Base-by-base conservation (phyloP, 83 land plant species). In the Isoetes engelmannii region DNA sequence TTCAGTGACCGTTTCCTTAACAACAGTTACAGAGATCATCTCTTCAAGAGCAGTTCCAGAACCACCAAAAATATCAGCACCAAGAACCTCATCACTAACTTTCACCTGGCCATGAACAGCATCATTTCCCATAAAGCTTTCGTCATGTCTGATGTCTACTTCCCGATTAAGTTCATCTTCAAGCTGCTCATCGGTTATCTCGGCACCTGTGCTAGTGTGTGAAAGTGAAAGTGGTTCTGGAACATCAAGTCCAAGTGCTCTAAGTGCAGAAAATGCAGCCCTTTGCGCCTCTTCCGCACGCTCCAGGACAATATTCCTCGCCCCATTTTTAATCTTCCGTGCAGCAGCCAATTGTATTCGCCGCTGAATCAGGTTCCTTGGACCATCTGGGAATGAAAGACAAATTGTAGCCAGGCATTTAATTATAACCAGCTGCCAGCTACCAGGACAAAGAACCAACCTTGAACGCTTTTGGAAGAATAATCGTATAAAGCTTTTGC, bases 251-350 rank as follows among this genome's bases (percentile, higher is more conserved):
- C 99, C 99, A 79, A 94, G 90, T 58, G 99, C 84, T 69, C 87
- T 83, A 43, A 86, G 82, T 56, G 99, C 93, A 63, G 97, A 83
- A 76, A 94, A 90, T 10, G 99, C 99, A 69, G 97, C 93, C 65
- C 83, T 65, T 77, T 97, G 77, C 44, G 99, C 99, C 65, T 88
- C 97, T 80, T 94, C 99, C 51, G 99, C 99, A 69, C 88, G 85
- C 12, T 90, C 99, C 49, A 94, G 79, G 43, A 86, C 90, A 70
- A 94, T 82, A 67, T 84, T 87, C 0, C 93, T 74, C 48, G 99
- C 97, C 68, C 87, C 99, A 79, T 83, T 86, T 58, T 94, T 92
- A 47, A 94, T 90, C 75, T 94, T 94, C 76, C 85, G 88, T 49
- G 89, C 97, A 18, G 88, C 59, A 58, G 92, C 97, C 76, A 84